Evolutionary conservation across 768 basidiomycete species (phyloP).

Genomic region (Tulasnella sp.): DNA sequence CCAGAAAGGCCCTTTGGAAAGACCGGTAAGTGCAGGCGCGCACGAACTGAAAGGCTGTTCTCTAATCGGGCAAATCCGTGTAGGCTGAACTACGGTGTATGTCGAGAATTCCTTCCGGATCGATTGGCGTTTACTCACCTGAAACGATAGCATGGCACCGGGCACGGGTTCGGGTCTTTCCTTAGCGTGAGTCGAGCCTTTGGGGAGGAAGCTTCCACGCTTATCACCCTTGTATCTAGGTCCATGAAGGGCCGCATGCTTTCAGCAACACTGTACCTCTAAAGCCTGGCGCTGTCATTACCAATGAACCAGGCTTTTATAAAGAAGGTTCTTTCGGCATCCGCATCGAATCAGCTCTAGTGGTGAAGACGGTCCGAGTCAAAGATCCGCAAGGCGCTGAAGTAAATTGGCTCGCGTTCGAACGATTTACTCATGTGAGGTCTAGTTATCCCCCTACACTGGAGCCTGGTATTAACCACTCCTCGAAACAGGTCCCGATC

Average conservation of each 20-base stretch:
- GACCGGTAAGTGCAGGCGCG: slow-evolving; percentile 49
- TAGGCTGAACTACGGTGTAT: slow-evolving; percentile 37
- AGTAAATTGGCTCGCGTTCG: slow-evolving; percentile 74
- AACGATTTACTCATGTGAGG: slow-evolving; percentile 79
- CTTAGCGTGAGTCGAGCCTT: slow-evolving; percentile 41
- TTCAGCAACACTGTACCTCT: slow-evolving; percentile 69
- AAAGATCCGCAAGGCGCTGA: slow-evolving; percentile 5
- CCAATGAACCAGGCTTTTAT: slow-evolving; percentile 93
- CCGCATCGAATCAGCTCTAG: slow-evolving; percentile 83
- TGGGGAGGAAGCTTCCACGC: background rate
- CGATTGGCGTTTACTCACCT: background rate
- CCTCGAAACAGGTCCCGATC: slow-evolving; percentile 26
- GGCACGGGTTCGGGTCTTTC: slow-evolving; percentile 86
- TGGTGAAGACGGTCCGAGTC: slow-evolving; percentile 56
- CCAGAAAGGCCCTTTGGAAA: slow-evolving; percentile 83
- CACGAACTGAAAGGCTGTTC: background rate
- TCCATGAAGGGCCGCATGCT: slow-evolving; percentile 59
- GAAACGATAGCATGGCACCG: slow-evolving; percentile 70
- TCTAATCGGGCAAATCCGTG: slow-evolving; percentile 22
- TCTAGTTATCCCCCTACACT: background rate
- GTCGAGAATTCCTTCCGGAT: background rate
- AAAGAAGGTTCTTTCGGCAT: slow-evolving; percentile 80
- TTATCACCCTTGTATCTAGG: slow-evolving; percentile 48
- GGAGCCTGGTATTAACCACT: background rate
- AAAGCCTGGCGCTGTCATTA: slow-evolving; percentile 82